A percentile compares a stretch with the other conserved stretches of the same genome.
Evolutionary conservation across 169 alveolate species (phyloP).

Genomic region (Cyclospora cayetanensis): DNA sequence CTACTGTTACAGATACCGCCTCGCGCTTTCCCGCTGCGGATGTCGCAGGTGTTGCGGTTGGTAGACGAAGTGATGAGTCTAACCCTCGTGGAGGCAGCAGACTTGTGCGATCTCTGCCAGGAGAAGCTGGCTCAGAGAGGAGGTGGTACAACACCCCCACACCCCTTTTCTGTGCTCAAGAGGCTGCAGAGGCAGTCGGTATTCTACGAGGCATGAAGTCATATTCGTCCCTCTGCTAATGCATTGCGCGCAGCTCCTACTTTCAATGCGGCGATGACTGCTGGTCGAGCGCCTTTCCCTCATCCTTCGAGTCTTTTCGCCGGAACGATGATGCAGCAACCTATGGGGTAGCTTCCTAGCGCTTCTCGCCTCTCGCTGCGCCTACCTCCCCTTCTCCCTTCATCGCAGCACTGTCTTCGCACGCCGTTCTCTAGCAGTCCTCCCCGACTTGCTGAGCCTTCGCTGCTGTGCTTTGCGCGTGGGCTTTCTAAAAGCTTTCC

Average conservation of each 20-base stretch:
- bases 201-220: not conserved
- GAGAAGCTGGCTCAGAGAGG: constrained; percentile 71
- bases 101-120: constrained; percentile 88
- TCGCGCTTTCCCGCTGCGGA: constrained; percentile 53
- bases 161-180: not conserved
- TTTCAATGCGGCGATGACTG: constrained; percentile 73
- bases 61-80: constrained; percentile 87
- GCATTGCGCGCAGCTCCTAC: constrained; percentile 56
- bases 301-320: constrained; percentile 83
- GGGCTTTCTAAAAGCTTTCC: not conserved
- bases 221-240: not conserved
- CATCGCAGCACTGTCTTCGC: too few species aligned
- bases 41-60: constrained; percentile 80
- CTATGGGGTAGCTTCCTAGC: constrained; percentile 8
- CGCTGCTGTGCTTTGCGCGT: not conserved
- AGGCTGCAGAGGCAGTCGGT: not conserved
- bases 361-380: not conserved
- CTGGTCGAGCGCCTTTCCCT: constrained; percentile 88
- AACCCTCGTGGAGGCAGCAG: constrained; percentile 90
- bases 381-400: not conserved
- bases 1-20: constrained; percentile 41
- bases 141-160: constrained; percentile 32
- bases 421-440: too few species aligned
- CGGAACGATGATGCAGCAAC: constrained; percentile 60
- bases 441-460: not conserved